Base-by-base conservation (phyloP, 2,329 filamentous ascomycete genomes). In the Talaromyces sp. region DNA sequence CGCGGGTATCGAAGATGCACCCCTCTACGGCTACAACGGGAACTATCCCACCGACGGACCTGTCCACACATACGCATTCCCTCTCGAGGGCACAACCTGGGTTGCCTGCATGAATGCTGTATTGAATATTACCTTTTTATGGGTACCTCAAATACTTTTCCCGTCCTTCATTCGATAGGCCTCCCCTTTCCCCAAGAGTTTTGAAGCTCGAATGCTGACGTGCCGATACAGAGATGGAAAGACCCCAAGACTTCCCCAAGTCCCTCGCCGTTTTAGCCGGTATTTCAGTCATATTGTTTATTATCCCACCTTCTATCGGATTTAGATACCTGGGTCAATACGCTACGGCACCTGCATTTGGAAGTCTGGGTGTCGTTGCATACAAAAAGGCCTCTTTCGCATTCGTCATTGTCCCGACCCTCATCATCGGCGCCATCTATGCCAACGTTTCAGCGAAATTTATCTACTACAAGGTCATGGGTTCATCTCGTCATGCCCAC, bases 121-220 rank as follows among this genome's bases (percentile, higher is more conserved):
- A 0, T 68, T 83, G 13, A 83, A 82, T 67, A 81, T 82, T 67
- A 82, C 80, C 16, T 83, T 82, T 70, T 73, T 82, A 54, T 83
- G 81, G 81, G 80, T 83, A 0, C 81, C 82, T 1, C 82, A 84
- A 66, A 83, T 83, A 64, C 77, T 83, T 31, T 83, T 84, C 71
- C 82, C 82, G 1, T 81, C 79, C 14, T 84, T 84, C 72, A 83
- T 84, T 72, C 37, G 82, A 84, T n/a, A n/a, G n/a, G n/a, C n/a
- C n/a, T n/a, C n/a, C n/a, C n/a, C n/a, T 9, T 27, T 27, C 27
- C 8, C 1, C 19, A 1, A 50, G 16, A 4, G 4, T 16, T 22
- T 31, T 16, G 47, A 27, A 50, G 13, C 1, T 50, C 7, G 13
- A 9, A 50, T 50, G 47, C 47, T 50, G 8, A 50, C 24, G 1